phyloP scores from a whole-genome alignment of 768 basidiomycete genomes.

The Russula olivacea region DNA sequence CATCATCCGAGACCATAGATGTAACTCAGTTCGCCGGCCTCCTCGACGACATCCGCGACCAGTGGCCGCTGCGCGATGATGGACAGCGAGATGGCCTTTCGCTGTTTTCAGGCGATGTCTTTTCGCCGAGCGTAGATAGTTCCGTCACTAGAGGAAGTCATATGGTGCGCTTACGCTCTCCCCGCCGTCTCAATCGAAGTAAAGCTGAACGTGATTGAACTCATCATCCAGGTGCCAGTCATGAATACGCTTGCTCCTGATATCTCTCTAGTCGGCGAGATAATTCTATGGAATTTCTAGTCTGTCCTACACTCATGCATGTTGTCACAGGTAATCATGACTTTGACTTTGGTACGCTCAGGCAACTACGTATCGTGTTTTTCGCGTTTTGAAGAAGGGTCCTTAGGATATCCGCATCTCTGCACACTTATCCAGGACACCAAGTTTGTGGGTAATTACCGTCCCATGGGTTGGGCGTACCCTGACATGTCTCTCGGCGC shows the following conservation, averaged over 20 bases:
- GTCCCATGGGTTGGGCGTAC: not conserved
- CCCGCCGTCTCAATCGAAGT: not conserved
- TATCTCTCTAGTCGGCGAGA: conserved; percentile 70
- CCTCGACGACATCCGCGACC: conserved; percentile 53
- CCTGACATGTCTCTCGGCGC: conserved; percentile 1
- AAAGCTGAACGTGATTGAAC: not conserved
- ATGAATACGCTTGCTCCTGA: conserved; percentile 79
- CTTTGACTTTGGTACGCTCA: conserved; percentile 70
- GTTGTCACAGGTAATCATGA: conserved; percentile 73
- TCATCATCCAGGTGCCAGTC: conserved; percentile 67
- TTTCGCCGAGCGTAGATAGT: conserved; percentile 81
- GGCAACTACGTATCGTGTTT: not conserved
- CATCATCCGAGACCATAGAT: conserved; percentile 61
- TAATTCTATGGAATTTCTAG: not conserved
- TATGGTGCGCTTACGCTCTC: conserved; percentile 51
- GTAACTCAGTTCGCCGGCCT: conserved; percentile 81
- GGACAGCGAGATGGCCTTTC: conserved; percentile 64
- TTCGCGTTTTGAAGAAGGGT: not conserved
- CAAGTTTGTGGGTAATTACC: conserved; percentile 52
- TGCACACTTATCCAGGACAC: conserved; percentile 65
- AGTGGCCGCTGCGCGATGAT: conserved; percentile 47
- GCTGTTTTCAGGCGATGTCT: conserved; percentile 86
- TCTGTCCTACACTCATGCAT: conserved; percentile 1
- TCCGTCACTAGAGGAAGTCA: conserved; percentile 85
- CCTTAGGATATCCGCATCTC: conserved; percentile 55